phyloP scores from a whole-genome alignment of 2,329 filamentous ascomycete species.

The Pseudophaeomoniella oleicola region DNA sequence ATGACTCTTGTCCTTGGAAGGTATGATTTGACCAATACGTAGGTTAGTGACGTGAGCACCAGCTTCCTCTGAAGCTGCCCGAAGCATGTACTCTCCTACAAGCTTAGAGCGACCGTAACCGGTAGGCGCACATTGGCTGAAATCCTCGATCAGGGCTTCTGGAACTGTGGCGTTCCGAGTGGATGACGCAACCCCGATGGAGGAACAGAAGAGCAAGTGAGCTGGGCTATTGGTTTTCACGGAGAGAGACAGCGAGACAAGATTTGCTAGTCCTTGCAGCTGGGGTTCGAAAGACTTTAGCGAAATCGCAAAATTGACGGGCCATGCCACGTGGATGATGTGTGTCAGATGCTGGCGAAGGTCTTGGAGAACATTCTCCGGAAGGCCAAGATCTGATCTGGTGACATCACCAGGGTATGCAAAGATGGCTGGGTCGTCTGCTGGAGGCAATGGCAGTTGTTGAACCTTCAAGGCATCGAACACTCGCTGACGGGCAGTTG shows the following conservation, averaged over 20 bases:
- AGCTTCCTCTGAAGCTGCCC: background rate
- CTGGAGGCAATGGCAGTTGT: background rate
- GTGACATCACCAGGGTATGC: background rate
- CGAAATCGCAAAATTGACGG: background rate
- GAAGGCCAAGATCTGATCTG: background rate
- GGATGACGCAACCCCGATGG: background rate
- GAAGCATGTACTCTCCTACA: background rate
- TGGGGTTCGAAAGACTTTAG: background rate
- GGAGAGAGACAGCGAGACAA: background rate
- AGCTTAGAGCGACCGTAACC: background rate
- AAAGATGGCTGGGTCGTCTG: background rate
- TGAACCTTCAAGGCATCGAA: background rate
- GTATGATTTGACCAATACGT: background rate
- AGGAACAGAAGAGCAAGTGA: background rate
- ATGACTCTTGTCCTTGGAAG: background rate
- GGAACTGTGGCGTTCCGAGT: background rate
- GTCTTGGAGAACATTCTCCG: background rate
- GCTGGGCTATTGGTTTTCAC: background rate
- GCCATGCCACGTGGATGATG: background rate
- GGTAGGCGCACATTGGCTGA: background rate
- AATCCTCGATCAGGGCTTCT: background rate
- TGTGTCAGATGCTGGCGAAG: background rate
- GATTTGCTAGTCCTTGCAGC: background rate
- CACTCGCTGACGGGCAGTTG: background rate
- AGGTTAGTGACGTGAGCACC: background rate